A percentile compares a stretch with the other conserved stretches of the same genome.
These are phyloP conservation scores for Oryza punctata DNA, from an alignment of 176 grass and related monocot genomes.

Conservation along the genomic window DNA sequence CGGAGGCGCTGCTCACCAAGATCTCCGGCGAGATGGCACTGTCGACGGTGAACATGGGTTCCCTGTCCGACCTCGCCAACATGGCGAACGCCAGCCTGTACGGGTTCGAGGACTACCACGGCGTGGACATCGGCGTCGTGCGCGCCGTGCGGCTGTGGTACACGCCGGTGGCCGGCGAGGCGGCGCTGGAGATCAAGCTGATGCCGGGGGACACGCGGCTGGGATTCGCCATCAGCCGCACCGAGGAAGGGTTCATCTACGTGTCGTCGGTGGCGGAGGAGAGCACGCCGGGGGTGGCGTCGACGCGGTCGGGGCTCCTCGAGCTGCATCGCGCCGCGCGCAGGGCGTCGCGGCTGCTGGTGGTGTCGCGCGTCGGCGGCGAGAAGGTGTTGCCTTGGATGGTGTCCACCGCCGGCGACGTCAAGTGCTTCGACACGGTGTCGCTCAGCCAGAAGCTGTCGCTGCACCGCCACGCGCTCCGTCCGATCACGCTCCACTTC, in stretches of 20 bases:
- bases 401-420: constrained; percentile 67
- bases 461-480: constrained; percentile 85
- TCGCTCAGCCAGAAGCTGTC: constrained; percentile 98
- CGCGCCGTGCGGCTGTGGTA: constrained; percentile 83
- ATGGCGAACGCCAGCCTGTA: constrained; percentile 83
- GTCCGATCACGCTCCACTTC: constrained; percentile 80
- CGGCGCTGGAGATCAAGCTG: constrained; percentile 67
- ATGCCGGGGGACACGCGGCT: constrained; percentile 70
- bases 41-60: constrained; percentile 77
- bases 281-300: constrained; percentile 58
- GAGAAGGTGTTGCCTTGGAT: constrained; percentile 90
- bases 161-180: constrained; percentile 59
- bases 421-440: constrained; percentile 94
- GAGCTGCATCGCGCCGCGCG: constrained; percentile 65
- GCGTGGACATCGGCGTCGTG: constrained; percentile 86
- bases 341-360: constrained; percentile 59
- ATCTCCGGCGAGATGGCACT: constrained; percentile 83
- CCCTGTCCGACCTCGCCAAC: constrained; percentile 74
- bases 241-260: constrained; percentile 90
- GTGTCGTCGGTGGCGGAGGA: constrained; percentile 89
- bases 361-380: constrained; percentile 69
- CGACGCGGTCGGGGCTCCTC: constrained; percentile 67
- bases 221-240: constrained; percentile 91
- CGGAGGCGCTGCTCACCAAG: constrained; percentile 93
- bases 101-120: constrained; percentile 98